Evolutionary conservation across 768 basidiomycete genomes (phyloP), one percentile per base, ranked within the genome.

Genomic region (Omphalotus guepiniiformis): DNA sequence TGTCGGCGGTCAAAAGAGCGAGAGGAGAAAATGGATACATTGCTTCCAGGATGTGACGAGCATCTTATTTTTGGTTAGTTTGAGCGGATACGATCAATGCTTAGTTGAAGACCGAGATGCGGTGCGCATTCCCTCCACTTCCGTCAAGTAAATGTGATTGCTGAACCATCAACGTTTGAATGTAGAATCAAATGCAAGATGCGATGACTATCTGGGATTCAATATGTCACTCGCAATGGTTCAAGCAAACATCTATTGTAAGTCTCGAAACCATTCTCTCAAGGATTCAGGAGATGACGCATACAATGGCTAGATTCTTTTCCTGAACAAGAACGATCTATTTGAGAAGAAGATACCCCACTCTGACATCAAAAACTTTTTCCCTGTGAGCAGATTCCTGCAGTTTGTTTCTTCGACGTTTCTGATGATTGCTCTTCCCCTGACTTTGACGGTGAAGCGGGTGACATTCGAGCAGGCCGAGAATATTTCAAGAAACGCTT

Each of bases 171-270:
- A 1, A 42, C 26, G 16, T 47, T 49, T 22, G 42, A 49, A 50
- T 25, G 6, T 58, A 93, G 87, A 97, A 97, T 61, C 93, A 95
- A 83, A 95, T 97, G 93, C 89, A 94, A 71, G 93, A 97, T 54
- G 91, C 93, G 1, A 88, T 97, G 83, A 91, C 91, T n/a, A 91
- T 97, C 41, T 97, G 93, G 86, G 93, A 97, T 57, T 93, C 92
- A 34, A 94, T 97, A 76, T 94, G 92, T 68, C 92, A 96, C 63
- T 94, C 92, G 8, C 92, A 94, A 54, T 96, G 93, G 93, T 96
- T 96, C 70, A 88, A 89, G 66, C 80, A 87, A 53, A 94, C 93
- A 0, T 93, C 91, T 8, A 91, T 96, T 47, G 93, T 93, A 53
- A 37, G 85, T 70, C 15, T 23, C 37, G 28, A 50, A 25, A 21